Percentiles rank a stretch among this genome's conserved stretches.
Conservation (phyloP, 1,139 yeast species). For the Candida sp. region DNA sequence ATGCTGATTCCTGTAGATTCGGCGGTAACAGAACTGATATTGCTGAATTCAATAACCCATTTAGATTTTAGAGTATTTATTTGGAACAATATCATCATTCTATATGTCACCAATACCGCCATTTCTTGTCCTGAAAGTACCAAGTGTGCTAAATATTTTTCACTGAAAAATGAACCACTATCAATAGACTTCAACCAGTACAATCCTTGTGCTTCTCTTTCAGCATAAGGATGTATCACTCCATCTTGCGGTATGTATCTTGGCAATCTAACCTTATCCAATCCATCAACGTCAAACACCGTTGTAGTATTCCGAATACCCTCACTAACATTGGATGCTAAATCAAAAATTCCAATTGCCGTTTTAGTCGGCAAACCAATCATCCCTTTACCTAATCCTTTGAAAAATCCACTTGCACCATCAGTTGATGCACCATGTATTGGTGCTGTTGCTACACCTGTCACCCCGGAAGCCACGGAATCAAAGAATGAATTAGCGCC, state of each 20-base stretch:
- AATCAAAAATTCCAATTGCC: conserved; percentile 90
- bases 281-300: conserved; percentile 76
- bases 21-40: conserved; percentile 64
- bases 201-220: conserved; percentile 91
- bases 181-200: conserved; percentile 83
- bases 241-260: conserved; percentile 69
- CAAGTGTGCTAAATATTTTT: conserved; percentile 81
- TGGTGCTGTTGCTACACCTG: conserved; percentile 91
- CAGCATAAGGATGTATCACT: conserved; percentile 70
- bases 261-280: conserved; percentile 81
- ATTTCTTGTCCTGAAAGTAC: conserved; percentile 77
- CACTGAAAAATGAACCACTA: conserved; percentile 73
- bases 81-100: conserved; percentile 65
- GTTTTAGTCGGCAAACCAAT: conserved; percentile 96
- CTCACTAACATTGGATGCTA: conserved; percentile 91
- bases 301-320: conserved; percentile 94
- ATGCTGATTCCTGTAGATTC: conserved; percentile 80
- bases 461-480: conserved; percentile 81
- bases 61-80: conserved; percentile 57
- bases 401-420: conserved; percentile 90
- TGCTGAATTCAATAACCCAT: conserved; percentile 66
- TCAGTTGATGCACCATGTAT: conserved; percentile 81
- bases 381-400: conserved; percentile 92
- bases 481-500: conserved; percentile 92
- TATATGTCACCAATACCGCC: conserved; percentile 74